A percentile compares a stretch with the other conserved stretches of the same genome.
Conservation (phyloP, 257 asterid species). For the Eucommia ulmoides region DNA sequence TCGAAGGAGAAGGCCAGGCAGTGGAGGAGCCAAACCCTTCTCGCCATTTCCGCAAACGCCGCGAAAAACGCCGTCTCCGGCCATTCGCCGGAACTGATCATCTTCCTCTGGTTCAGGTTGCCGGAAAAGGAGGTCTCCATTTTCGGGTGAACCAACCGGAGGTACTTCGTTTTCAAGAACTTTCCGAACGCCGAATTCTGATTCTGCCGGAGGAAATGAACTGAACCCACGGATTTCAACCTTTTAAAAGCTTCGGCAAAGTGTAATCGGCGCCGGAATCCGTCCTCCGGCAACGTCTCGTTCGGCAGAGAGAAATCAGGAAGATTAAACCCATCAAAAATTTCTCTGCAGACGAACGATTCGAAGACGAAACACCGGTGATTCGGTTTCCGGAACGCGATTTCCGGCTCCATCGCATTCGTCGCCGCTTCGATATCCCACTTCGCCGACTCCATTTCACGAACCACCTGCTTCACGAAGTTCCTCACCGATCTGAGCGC, state of each 20-base stretch:
- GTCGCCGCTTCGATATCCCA: slow-evolving; percentile 91
- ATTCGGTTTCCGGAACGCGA: slow-evolving; percentile 32
- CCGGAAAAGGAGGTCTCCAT: slow-evolving; percentile 90
- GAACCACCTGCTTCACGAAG: slow-evolving; percentile 54
- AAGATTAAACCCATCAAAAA: slow-evolving; percentile 46
- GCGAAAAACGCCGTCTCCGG: slow-evolving; percentile 83
- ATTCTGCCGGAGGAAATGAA: slow-evolving; percentile 43
- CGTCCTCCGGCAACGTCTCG: slow-evolving; percentile 14
- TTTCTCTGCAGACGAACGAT: slow-evolving; percentile 71
- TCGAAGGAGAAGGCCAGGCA: slow-evolving; percentile 58
- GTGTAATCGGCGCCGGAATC: slow-evolving; percentile 23
- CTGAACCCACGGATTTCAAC: slow-evolving; percentile 32
- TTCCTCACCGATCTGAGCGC: slow-evolving; percentile 54
- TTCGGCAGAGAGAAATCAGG: slow-evolving; percentile 20
- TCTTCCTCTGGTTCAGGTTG: slow-evolving; percentile 65
- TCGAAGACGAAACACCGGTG: slow-evolving; percentile 69
- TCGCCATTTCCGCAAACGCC: slow-evolving; percentile 81
- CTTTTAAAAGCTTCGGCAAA: slow-evolving; percentile 51
- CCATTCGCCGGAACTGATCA: slow-evolving; percentile 57
- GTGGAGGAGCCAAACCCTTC: slow-evolving; percentile 77
- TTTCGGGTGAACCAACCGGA: slow-evolving; percentile 73
- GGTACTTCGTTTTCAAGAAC: slow-evolving; percentile 63
- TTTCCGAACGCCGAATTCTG: slow-evolving; percentile 49
- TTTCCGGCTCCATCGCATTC: slow-evolving; percentile 35
- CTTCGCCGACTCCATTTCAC: slow-evolving; percentile 65